Base-by-base conservation (phyloP, 306 rosid genomes). In the Acacia confusa region DNA sequence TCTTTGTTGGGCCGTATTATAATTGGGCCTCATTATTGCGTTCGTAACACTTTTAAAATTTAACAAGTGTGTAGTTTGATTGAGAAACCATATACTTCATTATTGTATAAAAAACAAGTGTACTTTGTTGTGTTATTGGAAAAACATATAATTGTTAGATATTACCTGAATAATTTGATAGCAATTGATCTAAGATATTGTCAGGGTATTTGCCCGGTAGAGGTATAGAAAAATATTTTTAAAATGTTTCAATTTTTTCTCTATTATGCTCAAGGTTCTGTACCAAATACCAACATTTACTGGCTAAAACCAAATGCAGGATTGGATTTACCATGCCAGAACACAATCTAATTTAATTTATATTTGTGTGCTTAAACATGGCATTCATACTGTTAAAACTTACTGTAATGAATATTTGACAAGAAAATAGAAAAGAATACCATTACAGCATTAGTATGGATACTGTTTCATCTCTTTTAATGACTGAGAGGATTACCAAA, bases 401-500 rank as follows among this genome's bases (percentile, higher is more conserved):
- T 64, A 67, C 44, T 10, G 5, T 38, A 9, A 41, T 64, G 69
- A 48, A 53, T 32, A 78, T 64, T 58, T 8, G 7, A 43, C 27
- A 14, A 43, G 71, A 83, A 44, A 67, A 57, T 27, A 57, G n/a
- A 43, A 44, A 73, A 38, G 36, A 44, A 72, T 45, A 32, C 4
- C 40, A 80, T 40, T 64, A 32, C 41, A 28, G 74, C 47, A 8
- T 24, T 45, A 11, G 74, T 43, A 24, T 19, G 32, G 67, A 55
- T 73, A 40, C 13, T 60, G 70, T 70, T 70, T 41, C 27, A 30
- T 17, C 30, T 40, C 41, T 50, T n/a, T 5, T 32, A 4, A 16
- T 82, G 27, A 70, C 55, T 22, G 20, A 47, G 70, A 80, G 25
- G 20, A 53, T 36, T 79, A 16, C 38, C 70, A 53, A 55, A 69